Conservation (phyloP, 371 early-diverging fungal species). For the Mortierella sp. region DNA sequence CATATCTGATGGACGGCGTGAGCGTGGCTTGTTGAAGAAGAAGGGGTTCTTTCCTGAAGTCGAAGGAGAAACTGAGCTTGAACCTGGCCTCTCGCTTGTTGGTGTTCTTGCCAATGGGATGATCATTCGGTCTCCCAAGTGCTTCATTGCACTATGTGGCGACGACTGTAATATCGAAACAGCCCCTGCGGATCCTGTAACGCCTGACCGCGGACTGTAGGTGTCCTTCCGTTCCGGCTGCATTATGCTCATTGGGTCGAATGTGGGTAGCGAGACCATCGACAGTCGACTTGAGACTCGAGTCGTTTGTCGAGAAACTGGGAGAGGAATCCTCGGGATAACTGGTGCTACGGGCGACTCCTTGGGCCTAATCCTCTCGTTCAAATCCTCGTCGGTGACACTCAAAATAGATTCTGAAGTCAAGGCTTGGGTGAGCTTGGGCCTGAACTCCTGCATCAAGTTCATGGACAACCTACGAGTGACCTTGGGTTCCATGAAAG, state of each 20-base stretch:
- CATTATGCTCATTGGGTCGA: constrained; percentile 41
- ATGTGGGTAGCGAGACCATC: constrained; percentile 44
- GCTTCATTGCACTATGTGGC: constrained; percentile 13
- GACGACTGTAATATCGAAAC: constrained; percentile 8
- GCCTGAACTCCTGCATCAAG: constrained; percentile 69
- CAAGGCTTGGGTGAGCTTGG: constrained; percentile 36
- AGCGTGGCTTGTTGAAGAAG: constrained; percentile 42
- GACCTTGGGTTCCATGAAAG: constrained; percentile 65
- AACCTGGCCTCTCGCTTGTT: constrained; percentile 32
- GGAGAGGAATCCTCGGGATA: constrained; percentile 38
- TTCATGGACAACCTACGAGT: constrained; percentile 73
- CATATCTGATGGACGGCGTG: constrained; percentile 45
- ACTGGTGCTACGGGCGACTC: constrained; percentile 7
- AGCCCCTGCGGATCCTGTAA: neutral
- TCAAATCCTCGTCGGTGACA: constrained; percentile 30
- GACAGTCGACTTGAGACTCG: constrained; percentile 50
- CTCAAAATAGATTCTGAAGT: constrained; percentile 52
- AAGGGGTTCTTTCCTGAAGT: constrained; percentile 55
- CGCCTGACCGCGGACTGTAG: constrained; percentile 10
- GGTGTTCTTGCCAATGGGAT: constrained; percentile 53
- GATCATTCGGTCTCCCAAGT: constrained; percentile 25
- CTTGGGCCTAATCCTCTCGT: constrained; percentile 30
- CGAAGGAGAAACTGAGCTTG: constrained; percentile 29
- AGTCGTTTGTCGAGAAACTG: constrained; percentile 29
- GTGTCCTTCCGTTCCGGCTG: constrained; percentile 40